Evolutionary conservation across 1,284 basidiomycete genomes (phyloP), one percentile per base, ranked within the genome.

Genomic region (Papiliotrema terrestris): DNA sequence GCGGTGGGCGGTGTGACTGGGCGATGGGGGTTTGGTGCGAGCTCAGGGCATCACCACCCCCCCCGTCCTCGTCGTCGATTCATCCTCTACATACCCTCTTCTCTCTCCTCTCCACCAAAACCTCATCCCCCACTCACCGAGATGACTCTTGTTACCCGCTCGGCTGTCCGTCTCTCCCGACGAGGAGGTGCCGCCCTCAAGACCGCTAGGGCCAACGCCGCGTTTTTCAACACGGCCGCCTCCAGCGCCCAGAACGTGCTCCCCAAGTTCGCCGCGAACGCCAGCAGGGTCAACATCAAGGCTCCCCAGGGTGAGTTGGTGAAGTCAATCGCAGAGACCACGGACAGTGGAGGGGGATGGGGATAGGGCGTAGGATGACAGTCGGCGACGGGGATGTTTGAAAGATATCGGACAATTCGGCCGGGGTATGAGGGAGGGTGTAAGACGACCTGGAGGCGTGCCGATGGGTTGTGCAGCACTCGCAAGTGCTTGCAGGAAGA

Each of bases 61-160:
- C 36, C 36, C 36, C 36, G 11, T 37, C 36, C 17, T 17, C 36
- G 17, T 37, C 36, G 36, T 37, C 36, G 11, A 9, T 17, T 17
- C 17, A 11, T 37, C 36, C 17, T 17, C 36, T 37, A n/a, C n/a
- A 37, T 37, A 11, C 36, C 36, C 36, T 11, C 36, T 37, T 37
- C 36, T 17, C 17, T 22, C 22, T 4, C 11, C 23, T 26, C n/a
- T 13, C 26, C 26, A n/a, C 25, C 29, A 19, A n/a, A 29, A 4
- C 43, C 23, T n/a, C 32, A 13, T 15, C 48, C 35, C 48, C 20
- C 36, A 42, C 19, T 39, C 35, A 42, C 55, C 42, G 39, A 60
- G 51, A 76, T 76, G 74, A 75, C 74, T 55, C 71, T 76, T 59
- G 73, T 76, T 69, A 72, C 74, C 52, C 71, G 74, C 49, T 73